Evolutionary conservation across 176 grass and related monocot genomes (phyloP).

Genomic region (Canna indica): DNA sequence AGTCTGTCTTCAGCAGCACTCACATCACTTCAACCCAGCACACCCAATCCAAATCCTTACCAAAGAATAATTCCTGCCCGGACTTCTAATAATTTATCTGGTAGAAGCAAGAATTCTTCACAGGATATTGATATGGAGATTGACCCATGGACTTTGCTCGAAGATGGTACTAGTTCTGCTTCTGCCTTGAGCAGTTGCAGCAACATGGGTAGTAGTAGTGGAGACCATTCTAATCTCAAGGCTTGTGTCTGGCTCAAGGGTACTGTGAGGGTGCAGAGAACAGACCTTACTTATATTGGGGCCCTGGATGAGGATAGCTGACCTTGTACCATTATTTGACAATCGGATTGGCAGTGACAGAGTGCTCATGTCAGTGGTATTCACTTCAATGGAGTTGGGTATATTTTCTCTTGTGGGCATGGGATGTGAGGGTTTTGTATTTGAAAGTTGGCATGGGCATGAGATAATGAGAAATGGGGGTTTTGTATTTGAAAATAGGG

Average conservation of each 20-base stretch:
- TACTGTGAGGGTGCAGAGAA: constrained; percentile 77
- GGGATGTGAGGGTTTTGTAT: neutral
- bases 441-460: neutral
- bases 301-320: constrained; percentile 92
- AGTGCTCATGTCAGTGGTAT: neutral
- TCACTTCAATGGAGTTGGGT: no score
- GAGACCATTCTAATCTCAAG: constrained; percentile 70
- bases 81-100: constrained; percentile 42
- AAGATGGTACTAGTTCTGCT: constrained; percentile 77
- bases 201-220: constrained; percentile 23
- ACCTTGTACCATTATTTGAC: constrained; percentile 24
- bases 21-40: constrained; percentile 7
- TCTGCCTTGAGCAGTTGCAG: constrained; percentile 33
- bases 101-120: constrained; percentile 49
- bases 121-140: constrained; percentile 75
- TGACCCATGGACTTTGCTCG: constrained; percentile 81
- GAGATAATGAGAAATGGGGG: neutral
- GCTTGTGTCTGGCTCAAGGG: constrained; percentile 94
- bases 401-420: no score
- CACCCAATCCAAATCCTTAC: constrained; percentile 30
- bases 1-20: constrained; percentile 43
- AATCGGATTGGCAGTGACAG: neutral
- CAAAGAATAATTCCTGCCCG: constrained; percentile 37
- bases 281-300: constrained; percentile 88
- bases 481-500: no score